Conservation (phyloP, 768 basidiomycete species). For the Suillus cothurnatus region DNA sequence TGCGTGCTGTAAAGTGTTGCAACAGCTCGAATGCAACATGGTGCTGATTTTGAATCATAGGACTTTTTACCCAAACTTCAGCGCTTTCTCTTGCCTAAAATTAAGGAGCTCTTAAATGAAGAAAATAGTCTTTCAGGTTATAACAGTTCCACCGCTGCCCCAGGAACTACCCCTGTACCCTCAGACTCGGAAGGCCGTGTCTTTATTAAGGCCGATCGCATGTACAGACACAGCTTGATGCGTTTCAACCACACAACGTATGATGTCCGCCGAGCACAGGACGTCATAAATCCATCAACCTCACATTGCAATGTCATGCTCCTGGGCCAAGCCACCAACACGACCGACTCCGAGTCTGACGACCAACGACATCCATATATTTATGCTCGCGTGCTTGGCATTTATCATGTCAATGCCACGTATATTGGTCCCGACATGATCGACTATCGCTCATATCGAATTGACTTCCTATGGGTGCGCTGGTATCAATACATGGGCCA, state of each 20-base stretch:
- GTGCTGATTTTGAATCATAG: conserved; percentile 4
- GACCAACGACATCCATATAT: not conserved
- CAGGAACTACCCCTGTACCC: not conserved
- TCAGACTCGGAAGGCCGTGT: not conserved
- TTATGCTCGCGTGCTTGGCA: conserved; percentile 14
- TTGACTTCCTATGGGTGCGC: conserved; percentile 16
- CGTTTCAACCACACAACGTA: conserved; percentile 4
- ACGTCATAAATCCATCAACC: conserved; percentile 6
- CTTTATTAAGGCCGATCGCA: not conserved
- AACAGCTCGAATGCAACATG: not conserved
- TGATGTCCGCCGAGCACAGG: conserved; percentile 1
- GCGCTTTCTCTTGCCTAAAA: conserved; percentile 11
- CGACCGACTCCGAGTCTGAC: not conserved
- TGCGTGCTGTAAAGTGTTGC: not conserved
- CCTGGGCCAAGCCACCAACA: not conserved
- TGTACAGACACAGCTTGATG: conserved; percentile 4
- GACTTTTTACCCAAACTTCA: conserved; percentile 14
- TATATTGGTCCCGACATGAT: conserved; percentile 1
- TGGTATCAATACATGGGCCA: conserved; percentile 6
- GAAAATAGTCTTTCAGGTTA: conserved; percentile 19
- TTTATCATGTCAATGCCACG: conserved; percentile 22
- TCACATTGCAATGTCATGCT: conserved; percentile 1
- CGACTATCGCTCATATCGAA: not conserved
- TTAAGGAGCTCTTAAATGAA: conserved; percentile 10
- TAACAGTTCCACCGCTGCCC: no score